These are phyloP conservation scores for Sclerospora graminicola DNA, from an alignment of 352 stramenopile genomes.

Conservation along the genomic window DNA sequence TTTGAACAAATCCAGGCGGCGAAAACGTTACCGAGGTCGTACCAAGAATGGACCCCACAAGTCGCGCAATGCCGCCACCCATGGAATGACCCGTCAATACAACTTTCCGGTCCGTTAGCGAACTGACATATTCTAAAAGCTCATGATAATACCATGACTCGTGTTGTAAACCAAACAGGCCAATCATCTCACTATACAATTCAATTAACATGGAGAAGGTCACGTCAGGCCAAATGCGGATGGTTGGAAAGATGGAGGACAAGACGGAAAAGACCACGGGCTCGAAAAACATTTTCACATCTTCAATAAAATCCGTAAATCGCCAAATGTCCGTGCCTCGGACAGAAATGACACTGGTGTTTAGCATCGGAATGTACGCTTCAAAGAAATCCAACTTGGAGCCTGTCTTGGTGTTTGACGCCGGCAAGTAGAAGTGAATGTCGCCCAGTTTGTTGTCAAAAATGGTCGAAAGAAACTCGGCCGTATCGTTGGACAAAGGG, in stretches of 20 bases:
- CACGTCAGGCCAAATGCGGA: constrained; percentile 87
- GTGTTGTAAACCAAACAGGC: constrained; percentile 81
- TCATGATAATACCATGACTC: constrained; percentile 85
- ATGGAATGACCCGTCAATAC: constrained; percentile 85
- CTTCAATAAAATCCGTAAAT: constrained; percentile 86
- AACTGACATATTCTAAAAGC: constrained; percentile 71
- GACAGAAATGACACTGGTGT: constrained; percentile 82
- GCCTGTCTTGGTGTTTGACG: constrained; percentile 69
- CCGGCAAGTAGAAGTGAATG: constrained; percentile 49
- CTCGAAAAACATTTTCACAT: constrained; percentile 88
- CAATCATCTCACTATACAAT: constrained; percentile 79
- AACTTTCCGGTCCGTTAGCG: constrained; percentile 70
- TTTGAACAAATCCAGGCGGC: constrained; percentile 76
- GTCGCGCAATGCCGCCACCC: constrained; percentile 74
- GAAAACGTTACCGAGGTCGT: constrained; percentile 81
- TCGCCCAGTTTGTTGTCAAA: constrained; percentile 35
- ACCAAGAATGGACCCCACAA: constrained; percentile 71
- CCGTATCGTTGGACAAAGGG: constrained; percentile 64
- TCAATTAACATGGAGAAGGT: constrained; percentile 83
- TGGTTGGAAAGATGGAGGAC: constrained; percentile 84
- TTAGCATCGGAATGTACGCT: constrained; percentile 59
- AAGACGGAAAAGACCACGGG: constrained; percentile 85
- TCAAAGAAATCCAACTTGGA: constrained; percentile 84
- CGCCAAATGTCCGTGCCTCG: constrained; percentile 84
- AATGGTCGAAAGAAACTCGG: constrained; percentile 56